A percentile compares a stretch with the other conserved stretches of the same genome.
Conservation (phyloP, 2,329 filamentous ascomycete species). For the Xylariales sp. region DNA sequence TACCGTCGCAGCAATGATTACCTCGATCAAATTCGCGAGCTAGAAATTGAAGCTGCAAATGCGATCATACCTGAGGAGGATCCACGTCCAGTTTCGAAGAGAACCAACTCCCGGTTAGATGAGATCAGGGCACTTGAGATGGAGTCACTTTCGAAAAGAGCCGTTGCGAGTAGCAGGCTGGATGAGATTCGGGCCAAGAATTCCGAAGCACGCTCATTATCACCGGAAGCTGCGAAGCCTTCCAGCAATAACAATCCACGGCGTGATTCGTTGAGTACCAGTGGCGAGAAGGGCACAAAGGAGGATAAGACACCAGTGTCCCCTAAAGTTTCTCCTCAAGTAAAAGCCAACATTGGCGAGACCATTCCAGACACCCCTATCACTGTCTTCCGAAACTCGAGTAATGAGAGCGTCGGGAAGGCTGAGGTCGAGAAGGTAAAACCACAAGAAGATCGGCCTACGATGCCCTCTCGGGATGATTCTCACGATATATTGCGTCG, state of each 20-base stretch:
- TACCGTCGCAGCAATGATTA: slow-evolving; percentile 28
- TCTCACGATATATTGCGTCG: slow-evolving; percentile 45
- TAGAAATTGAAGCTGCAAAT: slow-evolving; percentile 28
- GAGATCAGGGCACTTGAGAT: slow-evolving; percentile 42
- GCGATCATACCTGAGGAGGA: slow-evolving; percentile 18
- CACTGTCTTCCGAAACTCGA: slow-evolving; percentile 1
- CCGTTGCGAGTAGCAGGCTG: slow-evolving; percentile 43
- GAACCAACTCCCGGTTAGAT: slow-evolving; percentile 42
- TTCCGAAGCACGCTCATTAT: slow-evolving; percentile 34
- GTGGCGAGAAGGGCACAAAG: slow-evolving; percentile 4
- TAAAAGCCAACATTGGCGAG: neutral
- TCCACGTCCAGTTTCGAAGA: slow-evolving; percentile 10
- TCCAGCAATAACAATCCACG: slow-evolving; percentile 22
- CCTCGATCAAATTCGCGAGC: slow-evolving; percentile 30
- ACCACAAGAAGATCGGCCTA: neutral
- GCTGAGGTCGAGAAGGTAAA: neutral
- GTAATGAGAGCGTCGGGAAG: neutral
- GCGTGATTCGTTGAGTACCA: slow-evolving; percentile 6
- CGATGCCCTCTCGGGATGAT: slow-evolving; percentile 29
- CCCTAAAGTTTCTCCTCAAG: neutral
- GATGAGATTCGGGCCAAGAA: slow-evolving; percentile 51
- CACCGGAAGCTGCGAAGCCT: slow-evolving; percentile 33
- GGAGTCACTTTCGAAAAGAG: slow-evolving; percentile 39
- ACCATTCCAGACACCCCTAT: neutral
- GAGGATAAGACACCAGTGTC: neutral